Evolutionary conservation across 106 monocot species (phyloP).

Genomic region (Dactylorhiza incarnata): DNA sequence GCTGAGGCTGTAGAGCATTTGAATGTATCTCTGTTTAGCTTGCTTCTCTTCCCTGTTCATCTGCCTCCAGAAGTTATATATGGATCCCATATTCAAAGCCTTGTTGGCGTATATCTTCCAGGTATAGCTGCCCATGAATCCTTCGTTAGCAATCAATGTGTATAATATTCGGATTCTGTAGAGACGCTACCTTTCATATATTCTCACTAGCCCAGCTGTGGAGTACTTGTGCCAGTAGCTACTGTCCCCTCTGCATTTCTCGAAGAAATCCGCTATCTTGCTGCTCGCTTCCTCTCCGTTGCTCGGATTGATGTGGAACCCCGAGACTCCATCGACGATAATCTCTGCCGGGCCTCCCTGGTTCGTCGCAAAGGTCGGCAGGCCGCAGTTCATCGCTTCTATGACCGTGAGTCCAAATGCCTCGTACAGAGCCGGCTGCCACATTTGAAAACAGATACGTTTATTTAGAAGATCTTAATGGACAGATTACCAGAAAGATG

Average conservation of each 20-base stretch:
- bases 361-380: slow-evolving; percentile 91
- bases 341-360: slow-evolving; percentile 96
- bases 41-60: slow-evolving; percentile 72
- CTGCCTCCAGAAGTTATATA: slow-evolving; percentile 72
- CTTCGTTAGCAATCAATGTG: not conserved
- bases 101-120: slow-evolving; percentile 98
- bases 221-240: slow-evolving; percentile 83
- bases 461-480: too few relatives aligned
- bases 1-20: slow-evolving; percentile 86
- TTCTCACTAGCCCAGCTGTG: slow-evolving; percentile 69
- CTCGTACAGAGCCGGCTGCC: slow-evolving; percentile 90
- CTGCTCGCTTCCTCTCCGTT: slow-evolving; percentile 76
- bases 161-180: not conserved
- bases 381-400: slow-evolving; percentile 98
- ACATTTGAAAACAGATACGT: not conserved
- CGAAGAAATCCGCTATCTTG: slow-evolving; percentile 89
- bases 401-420: slow-evolving; percentile 95
- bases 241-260: slow-evolving; percentile 62
- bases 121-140: slow-evolving; percentile 51
- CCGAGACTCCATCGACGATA: slow-evolving; percentile 81
- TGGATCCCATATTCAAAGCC: slow-evolving; percentile 78
- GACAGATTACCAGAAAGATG: not conserved
- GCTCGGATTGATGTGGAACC: slow-evolving; percentile 72
- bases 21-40: slow-evolving; percentile 68
- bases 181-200: slow-evolving; percentile 70